phyloP scores from a whole-genome alignment of 2,329 filamentous ascomycete species.

The Neocucurbitaria cava region DNA sequence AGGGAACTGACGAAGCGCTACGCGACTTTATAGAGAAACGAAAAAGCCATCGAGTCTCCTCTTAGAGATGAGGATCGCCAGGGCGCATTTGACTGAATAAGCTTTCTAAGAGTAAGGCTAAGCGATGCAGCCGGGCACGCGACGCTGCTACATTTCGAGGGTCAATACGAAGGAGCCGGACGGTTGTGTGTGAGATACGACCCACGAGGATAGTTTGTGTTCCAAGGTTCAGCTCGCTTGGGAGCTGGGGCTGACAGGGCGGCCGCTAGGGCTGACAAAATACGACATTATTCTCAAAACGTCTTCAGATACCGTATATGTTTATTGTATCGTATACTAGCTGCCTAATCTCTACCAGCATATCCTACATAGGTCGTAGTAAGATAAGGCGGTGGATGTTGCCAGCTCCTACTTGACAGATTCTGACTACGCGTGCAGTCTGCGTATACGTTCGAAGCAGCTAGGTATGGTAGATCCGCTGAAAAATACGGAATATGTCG shows the following conservation, averaged over 20 bases:
- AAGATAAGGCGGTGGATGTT: too few relatives aligned
- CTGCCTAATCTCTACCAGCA: too few relatives aligned
- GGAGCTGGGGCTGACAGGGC: background rate
- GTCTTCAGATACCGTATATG: too few relatives aligned
- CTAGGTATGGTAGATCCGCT: too few relatives aligned
- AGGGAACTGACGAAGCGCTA: background rate
- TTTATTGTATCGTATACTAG: too few relatives aligned
- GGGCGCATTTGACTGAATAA: slow-evolving; percentile 1
- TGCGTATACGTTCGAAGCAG: too few relatives aligned
- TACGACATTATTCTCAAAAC: too few relatives aligned
- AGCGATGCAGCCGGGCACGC: background rate
- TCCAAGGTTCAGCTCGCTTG: background rate
- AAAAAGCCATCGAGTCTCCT: background rate
- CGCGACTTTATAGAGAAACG: background rate
- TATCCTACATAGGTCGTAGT: too few relatives aligned
- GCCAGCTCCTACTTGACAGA: too few relatives aligned
- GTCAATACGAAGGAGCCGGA: slow-evolving; percentile 1
- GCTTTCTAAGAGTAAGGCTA: slow-evolving; percentile 1
- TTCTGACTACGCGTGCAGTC: too few relatives aligned
- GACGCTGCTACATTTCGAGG: background rate
- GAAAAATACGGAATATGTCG: too few relatives aligned
- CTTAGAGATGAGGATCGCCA: slow-evolving; percentile 1
- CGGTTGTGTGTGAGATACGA: background rate
- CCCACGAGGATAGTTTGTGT: background rate
- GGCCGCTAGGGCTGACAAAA: too few relatives aligned